Percentiles rank a stretch among this genome's conserved stretches.
These are phyloP conservation scores for Carallia brachiata DNA, from an alignment of 345 rosid genomes.

Conservation along the genomic window DNA sequence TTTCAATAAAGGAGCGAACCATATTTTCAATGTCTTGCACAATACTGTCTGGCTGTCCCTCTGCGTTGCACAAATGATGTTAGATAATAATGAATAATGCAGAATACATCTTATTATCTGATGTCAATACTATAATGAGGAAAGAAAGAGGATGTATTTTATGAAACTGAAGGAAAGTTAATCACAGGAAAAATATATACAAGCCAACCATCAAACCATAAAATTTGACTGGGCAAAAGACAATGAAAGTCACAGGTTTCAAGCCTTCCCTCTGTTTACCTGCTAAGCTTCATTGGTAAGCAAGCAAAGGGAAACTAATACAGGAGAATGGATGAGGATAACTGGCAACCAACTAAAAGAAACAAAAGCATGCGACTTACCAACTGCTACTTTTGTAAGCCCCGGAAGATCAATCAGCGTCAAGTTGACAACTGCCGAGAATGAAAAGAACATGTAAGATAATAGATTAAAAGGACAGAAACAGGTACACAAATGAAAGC, in stretches of 20 bases:
- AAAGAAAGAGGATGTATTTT: not conserved
- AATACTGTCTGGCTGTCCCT: constrained; percentile 94
- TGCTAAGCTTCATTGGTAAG: not conserved
- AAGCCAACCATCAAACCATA: not conserved
- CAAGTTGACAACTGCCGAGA: constrained; percentile 88
- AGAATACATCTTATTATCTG: not conserved
- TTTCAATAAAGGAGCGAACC: constrained; percentile 96
- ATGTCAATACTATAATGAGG: not conserved
- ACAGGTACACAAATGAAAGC: no score
- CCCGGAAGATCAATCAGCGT: constrained; percentile 98
- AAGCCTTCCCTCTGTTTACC: no score
- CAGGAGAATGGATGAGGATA: not conserved
- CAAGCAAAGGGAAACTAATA: not conserved
- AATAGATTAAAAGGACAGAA: no score
- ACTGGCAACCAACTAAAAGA: not conserved
- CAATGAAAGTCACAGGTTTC: no score
- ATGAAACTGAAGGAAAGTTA: not conserved
- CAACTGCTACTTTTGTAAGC: constrained; percentile 97
- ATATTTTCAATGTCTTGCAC: constrained; percentile 96
- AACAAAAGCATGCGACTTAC: constrained; percentile 42
- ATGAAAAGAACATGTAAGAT: constrained; percentile 5
- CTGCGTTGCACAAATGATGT: constrained; percentile 41
- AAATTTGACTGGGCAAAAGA: no score
- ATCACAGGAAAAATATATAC: not conserved
- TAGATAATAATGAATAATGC: not conserved